Base-by-base conservation (phyloP, 2,329 filamentous ascomycete genomes). In the Bimuria novae-zelandiae region DNA sequence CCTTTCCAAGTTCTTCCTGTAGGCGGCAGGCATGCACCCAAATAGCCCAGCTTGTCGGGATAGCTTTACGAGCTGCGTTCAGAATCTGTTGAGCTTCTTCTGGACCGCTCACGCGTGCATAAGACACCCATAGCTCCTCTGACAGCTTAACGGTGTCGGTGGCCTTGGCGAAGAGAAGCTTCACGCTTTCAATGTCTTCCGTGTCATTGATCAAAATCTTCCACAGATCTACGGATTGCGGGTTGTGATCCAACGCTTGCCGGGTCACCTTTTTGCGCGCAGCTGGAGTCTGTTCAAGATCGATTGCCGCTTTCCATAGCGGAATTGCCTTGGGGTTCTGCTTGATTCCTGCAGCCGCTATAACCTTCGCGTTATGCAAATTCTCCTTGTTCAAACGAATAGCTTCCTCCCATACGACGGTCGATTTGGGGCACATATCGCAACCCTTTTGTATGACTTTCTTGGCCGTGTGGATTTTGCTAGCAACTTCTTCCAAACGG, bases 191-290 rank as follows among this genome's bases (percentile, higher is more conserved):
- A 0, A 89, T 84, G 62, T 96, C 89, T 67, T 97, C 93, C 69
- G 97, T 94, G 50, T 97, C 78, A 63, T 97, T 97, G 57, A 99
- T 93, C 4, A 93, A 89, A 70, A 95, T 92, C 71, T 97, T 99
- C 94, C 94, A 99, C n/a, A 99, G 83, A 36, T 90, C 88, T 42
- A 97, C 94, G 0, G 93, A 97, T 68, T 96, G 91, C 0, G 92
- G 92, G 35, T 97, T 89, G 67, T 96, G 88, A 65, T 97, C 90
- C 39, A 99, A 81, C 0, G 94, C 95, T 69, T 95, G 90, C 50
- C 92, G 85, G 29, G 97, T 86, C 7, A 99, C 94, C 68, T 92
- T 87, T 77, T 97, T 97, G 76, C 95, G 96, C 10, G 91, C 90
- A 54, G 88, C 84, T 1, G 85, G 78, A 42, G 96, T 89, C 7